A percentile compares a stretch with the other conserved stretches of the same genome.
Conservation (phyloP, 441 rosid species). For the Arabidopsis hybrid region DNA sequence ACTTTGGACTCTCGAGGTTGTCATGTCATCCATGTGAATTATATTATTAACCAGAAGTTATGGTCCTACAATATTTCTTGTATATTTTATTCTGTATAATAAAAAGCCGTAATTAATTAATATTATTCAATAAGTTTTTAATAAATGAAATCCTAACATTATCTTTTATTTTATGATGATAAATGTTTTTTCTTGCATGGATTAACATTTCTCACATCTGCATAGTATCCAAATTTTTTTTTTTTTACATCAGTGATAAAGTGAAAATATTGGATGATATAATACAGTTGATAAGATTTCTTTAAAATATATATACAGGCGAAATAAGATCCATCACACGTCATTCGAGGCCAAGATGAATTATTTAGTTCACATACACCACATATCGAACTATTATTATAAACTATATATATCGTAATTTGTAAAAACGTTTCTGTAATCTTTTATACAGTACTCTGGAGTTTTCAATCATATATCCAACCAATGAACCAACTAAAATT, state of each 20-base stretch:
- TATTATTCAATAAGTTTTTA: neutral
- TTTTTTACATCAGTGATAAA: neutral
- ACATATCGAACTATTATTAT: too few species aligned
- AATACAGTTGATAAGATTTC: neutral
- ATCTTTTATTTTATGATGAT: neutral
- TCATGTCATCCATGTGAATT: constrained; percentile 61
- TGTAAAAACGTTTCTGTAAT: neutral
- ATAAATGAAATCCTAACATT: neutral
- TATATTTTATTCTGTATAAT: neutral
- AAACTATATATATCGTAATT: neutral
- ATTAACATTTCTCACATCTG: neutral
- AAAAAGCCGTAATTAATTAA: neutral
- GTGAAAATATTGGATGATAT: neutral
- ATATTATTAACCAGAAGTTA: constrained; percentile 40
- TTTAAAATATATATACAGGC: neutral
- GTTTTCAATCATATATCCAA: neutral
- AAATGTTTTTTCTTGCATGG: neutral
- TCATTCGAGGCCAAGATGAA: constrained; percentile 12
- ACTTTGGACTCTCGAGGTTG: constrained; percentile 37
- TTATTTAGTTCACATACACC: too few species aligned
- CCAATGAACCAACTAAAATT: neutral
- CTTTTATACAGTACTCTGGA: neutral
- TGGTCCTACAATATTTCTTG: constrained; percentile 37
- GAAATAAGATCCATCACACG: constrained; percentile 10
- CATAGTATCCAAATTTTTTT: neutral